Conservation (phyloP, 495 filamentous ascomycete genomes). For the Aspergillus ostianus region DNA sequence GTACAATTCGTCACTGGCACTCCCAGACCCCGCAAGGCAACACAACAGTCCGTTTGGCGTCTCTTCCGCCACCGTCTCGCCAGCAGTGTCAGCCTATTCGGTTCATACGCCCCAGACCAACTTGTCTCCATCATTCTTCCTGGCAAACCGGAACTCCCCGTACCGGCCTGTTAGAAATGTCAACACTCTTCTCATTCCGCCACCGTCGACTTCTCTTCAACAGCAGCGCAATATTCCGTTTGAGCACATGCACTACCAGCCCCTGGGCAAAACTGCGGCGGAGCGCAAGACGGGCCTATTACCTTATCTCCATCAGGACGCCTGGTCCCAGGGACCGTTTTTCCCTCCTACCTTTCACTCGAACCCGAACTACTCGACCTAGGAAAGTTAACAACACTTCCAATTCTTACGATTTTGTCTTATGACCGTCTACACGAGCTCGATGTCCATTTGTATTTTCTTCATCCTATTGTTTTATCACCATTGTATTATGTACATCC, state of each 20-base stretch:
- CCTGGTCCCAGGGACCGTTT: conserved; percentile 41
- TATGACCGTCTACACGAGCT: conserved; percentile 25
- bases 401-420: conserved; percentile 14
- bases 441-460: conserved; percentile 17
- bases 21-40: conserved; percentile 46
- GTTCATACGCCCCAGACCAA: conserved; percentile 50
- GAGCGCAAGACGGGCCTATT: conserved; percentile 80
- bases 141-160: conserved; percentile 71
- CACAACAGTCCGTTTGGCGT: conserved; percentile 37
- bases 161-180: conserved; percentile 89
- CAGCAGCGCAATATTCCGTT: conserved; percentile 62
- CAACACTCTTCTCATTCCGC: conserved; percentile 84
- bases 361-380: conserved; percentile 37
- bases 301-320: conserved; percentile 62
- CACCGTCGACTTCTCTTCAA: conserved; percentile 75
- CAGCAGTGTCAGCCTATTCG: conserved; percentile 42
- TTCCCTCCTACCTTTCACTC: conserved; percentile 38
- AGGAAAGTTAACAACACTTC: conserved; percentile 6
- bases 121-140: conserved; percentile 62
- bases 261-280: conserved; percentile 69
- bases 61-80: conserved; percentile 39
- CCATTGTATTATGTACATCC: conserved; percentile 31
- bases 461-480: conserved; percentile 7
- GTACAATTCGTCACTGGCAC: conserved; percentile 52
- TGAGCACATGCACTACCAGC: conserved; percentile 95